Conservation (phyloP, 2,329 filamentous ascomycete species). For the Claviceps monticola region DNA sequence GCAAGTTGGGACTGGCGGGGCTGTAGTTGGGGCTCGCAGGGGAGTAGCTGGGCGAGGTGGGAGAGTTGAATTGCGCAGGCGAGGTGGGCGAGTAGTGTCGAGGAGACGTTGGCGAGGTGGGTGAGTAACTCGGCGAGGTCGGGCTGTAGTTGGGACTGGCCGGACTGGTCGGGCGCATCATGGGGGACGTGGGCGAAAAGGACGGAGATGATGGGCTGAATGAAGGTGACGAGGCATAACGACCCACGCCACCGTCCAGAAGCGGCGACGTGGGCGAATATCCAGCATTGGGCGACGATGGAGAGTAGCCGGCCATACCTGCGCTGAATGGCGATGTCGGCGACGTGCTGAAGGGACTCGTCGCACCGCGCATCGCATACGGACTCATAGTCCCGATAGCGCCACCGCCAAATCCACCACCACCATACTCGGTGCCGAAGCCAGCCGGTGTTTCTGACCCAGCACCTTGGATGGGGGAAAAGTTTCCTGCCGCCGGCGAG, state of each 20-base stretch:
- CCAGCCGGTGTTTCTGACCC: slow-evolving; percentile 58
- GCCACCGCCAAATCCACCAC: slow-evolving; percentile 30
- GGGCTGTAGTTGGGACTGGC: slow-evolving; percentile 50
- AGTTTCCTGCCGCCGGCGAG: slow-evolving; percentile 49
- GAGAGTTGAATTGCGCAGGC: slow-evolving; percentile 58
- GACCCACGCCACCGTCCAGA: slow-evolving; percentile 37
- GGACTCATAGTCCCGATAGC: slow-evolving; percentile 45
- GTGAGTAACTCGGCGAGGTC: slow-evolving; percentile 51
- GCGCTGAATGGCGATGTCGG: slow-evolving; percentile 49
- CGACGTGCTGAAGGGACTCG: slow-evolving; percentile 64
- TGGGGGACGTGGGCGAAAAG: slow-evolving; percentile 49
- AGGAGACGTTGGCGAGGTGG: slow-evolving; percentile 43
- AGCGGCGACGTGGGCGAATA: slow-evolving; percentile 68
- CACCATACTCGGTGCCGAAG: slow-evolving; percentile 48
- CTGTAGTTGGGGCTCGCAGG: slow-evolving; percentile 60
- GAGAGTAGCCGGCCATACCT: slow-evolving; percentile 52
- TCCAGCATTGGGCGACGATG: slow-evolving; percentile 57
- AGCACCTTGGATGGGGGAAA: slow-evolving; percentile 64
- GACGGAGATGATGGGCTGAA: slow-evolving; percentile 51
- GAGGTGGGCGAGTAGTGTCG: slow-evolving; percentile 56
- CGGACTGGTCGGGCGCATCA: slow-evolving; percentile 39
- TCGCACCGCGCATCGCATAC: slow-evolving; percentile 45
- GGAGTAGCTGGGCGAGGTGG: slow-evolving; percentile 60
- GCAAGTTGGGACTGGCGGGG: slow-evolving; percentile 48
- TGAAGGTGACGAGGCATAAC: slow-evolving; percentile 44